Conservation (phyloP, 768 basidiomycete genomes). For the Naganishia randhawae region DNA sequence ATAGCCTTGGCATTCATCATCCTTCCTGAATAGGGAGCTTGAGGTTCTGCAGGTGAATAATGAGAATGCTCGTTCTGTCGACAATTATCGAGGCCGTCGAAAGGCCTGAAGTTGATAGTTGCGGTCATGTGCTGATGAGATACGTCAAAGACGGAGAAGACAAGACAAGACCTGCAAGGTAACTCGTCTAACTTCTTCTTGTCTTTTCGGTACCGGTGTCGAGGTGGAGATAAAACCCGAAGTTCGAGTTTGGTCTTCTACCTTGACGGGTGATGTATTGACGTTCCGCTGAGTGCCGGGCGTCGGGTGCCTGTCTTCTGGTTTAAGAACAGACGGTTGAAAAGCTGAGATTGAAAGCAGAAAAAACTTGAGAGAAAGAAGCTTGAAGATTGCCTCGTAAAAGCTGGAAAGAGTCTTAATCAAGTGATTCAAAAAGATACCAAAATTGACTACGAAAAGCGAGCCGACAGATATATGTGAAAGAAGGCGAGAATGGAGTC, state of each 20-base stretch:
- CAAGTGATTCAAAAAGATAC: neutral
- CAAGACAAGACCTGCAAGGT: slow-evolving; percentile 18
- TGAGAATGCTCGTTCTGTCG: slow-evolving; percentile 16
- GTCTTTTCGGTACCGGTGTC: slow-evolving; percentile 20
- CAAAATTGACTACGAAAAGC: neutral
- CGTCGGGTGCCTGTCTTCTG: neutral
- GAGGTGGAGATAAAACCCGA: slow-evolving; percentile 1
- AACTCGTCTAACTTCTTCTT: slow-evolving; percentile 17
- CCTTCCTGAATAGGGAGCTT: slow-evolving; percentile 21
- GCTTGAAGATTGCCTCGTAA: slow-evolving; percentile 5
- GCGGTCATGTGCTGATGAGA: slow-evolving; percentile 21
- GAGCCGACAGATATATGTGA: neutral
- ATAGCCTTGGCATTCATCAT: slow-evolving; percentile 23
- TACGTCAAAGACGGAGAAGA: slow-evolving; percentile 23
- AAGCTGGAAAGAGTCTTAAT: neutral
- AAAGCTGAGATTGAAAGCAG: slow-evolving; percentile 6
- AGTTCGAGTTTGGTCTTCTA: slow-evolving; percentile 9
- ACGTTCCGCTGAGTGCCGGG: neutral
- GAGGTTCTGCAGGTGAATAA: slow-evolving; percentile 10
- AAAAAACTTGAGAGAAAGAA: neutral
- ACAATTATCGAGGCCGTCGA: slow-evolving; percentile 23
- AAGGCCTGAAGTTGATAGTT: slow-evolving; percentile 18
- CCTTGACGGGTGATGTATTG: slow-evolving; percentile 17
- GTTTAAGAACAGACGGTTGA: neutral
- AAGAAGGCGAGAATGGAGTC: slow-evolving; percentile 12